Percentiles rank a stretch among this genome's conserved stretches.
Evolutionary conservation across 768 basidiomycete genomes (phyloP).

Genomic region (Naganishia onofrii): DNA sequence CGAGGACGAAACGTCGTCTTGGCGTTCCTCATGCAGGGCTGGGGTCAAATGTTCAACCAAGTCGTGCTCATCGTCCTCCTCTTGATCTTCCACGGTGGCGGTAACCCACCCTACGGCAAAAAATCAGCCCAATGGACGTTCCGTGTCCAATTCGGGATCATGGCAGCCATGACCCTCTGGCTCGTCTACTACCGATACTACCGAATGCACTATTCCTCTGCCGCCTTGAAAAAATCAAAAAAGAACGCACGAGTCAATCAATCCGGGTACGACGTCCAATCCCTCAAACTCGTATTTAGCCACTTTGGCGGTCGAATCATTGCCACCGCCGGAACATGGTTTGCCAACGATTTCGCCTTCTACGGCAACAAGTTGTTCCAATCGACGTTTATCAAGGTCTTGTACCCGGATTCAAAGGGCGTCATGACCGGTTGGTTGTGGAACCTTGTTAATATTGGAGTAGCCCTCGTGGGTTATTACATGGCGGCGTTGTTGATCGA

Average conservation of each 20-base stretch:
- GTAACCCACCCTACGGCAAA: slow-evolving; percentile 46
- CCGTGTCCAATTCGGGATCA: slow-evolving; percentile 54
- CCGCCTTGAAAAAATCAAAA: slow-evolving; percentile 49
- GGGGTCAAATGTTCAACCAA: slow-evolving; percentile 53
- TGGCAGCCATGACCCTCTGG: slow-evolving; percentile 55
- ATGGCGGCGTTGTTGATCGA: slow-evolving; percentile 53
- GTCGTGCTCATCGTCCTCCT: slow-evolving; percentile 52
- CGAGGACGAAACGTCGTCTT: slow-evolving; percentile 54
- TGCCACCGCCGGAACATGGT: slow-evolving; percentile 52
- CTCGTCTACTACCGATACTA: slow-evolving; percentile 55
- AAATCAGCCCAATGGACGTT: slow-evolving; percentile 54
- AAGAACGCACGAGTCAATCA: slow-evolving; percentile 48
- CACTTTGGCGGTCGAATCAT: slow-evolving; percentile 52
- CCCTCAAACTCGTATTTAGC: slow-evolving; percentile 49
- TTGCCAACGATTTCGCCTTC: slow-evolving; percentile 53
- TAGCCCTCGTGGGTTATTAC: slow-evolving; percentile 54
- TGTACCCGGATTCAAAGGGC: slow-evolving; percentile 49
- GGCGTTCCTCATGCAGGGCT: slow-evolving; percentile 55
- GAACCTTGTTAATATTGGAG: slow-evolving; percentile 54
- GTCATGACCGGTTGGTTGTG: slow-evolving; percentile 54
- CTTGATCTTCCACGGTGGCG: slow-evolving; percentile 51
- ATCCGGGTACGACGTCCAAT: slow-evolving; percentile 53
- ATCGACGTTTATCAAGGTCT: slow-evolving; percentile 53
- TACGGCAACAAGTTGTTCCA: slow-evolving; percentile 55
- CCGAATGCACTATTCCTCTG: slow-evolving; percentile 50